These are phyloP conservation scores for Ogataea paraovalis DNA, from an alignment of 805 yeast genomes.

Conservation along the genomic window DNA sequence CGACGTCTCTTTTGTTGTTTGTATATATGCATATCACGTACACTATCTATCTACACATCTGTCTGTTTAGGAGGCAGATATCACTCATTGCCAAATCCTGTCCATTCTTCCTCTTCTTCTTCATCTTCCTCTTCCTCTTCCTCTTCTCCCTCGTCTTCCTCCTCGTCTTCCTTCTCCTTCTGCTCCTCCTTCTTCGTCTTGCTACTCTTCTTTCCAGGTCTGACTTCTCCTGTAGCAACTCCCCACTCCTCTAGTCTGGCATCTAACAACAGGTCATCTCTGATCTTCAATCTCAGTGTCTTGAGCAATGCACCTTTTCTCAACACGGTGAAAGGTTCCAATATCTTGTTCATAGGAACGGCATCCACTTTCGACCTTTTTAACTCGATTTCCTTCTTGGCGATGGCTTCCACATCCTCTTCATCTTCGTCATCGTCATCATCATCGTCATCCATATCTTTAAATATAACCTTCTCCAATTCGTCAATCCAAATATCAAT, in stretches of 20 bases:
- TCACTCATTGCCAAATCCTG: slow-evolving; percentile 24
- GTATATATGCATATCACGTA: too few species aligned
- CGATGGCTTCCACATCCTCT: slow-evolving; percentile 25
- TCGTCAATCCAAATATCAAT: slow-evolving; percentile 84
- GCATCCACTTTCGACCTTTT: slow-evolving; percentile 34
- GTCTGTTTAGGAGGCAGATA: background rate
- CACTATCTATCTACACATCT: background rate
- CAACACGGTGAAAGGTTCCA: slow-evolving; percentile 59
- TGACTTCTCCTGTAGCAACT: slow-evolving; percentile 29
- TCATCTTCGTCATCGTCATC: slow-evolving; percentile 43
- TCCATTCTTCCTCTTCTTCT: slow-evolving; percentile 25
- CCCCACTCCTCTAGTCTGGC: slow-evolving; percentile 65
- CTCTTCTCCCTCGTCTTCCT: slow-evolving; percentile 26
- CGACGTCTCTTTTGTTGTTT: too few species aligned
- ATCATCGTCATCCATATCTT: slow-evolving; percentile 42
- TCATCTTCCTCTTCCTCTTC: slow-evolving; percentile 19
- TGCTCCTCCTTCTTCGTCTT: slow-evolving; percentile 9
- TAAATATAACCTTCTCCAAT: slow-evolving; percentile 61
- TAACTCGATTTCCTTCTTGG: slow-evolving; percentile 9
- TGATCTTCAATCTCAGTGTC: slow-evolving; percentile 60
- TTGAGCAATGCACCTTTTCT: slow-evolving; percentile 48
- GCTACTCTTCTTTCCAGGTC: slow-evolving; percentile 5
- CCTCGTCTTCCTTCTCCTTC: slow-evolving; percentile 10
- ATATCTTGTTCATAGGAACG: slow-evolving; percentile 51
- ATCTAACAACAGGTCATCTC: slow-evolving; percentile 64